A percentile compares a stretch with the other conserved stretches of the same genome.
These are phyloP conservation scores for Metschnikowia lachancei DNA, from an alignment of 805 yeast genomes.

Conservation along the genomic window DNA sequence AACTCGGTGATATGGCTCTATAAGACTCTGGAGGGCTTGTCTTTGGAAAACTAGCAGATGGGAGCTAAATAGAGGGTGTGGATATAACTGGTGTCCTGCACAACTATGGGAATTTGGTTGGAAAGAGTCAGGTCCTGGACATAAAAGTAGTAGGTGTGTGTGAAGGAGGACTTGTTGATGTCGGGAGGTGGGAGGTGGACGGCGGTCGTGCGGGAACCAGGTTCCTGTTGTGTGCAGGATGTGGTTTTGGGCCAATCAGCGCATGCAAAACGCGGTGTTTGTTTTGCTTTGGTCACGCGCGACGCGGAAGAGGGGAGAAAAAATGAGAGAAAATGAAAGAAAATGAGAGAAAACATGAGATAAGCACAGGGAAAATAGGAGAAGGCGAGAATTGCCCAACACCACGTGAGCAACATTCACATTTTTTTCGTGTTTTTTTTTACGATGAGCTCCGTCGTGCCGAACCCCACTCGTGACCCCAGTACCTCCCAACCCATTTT, in stretches of 20 bases:
- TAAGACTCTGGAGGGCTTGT: conserved; percentile 2
- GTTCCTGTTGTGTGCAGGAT: conserved; percentile 11
- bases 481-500: no score
- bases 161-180: conserved; percentile 21
- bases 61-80: conserved; percentile 19
- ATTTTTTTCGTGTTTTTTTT: no score
- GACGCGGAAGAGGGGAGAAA: background rate
- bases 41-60: background rate
- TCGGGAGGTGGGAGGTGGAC: conserved; percentile 16
- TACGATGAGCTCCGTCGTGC: no score
- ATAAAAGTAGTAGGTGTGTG: conserved; percentile 25
- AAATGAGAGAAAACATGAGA: background rate
- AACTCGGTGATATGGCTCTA: conserved; percentile 1
- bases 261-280: conserved; percentile 1
- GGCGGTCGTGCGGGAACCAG: conserved; percentile 18
- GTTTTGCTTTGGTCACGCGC: conserved; percentile 10
- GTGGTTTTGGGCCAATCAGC: conserved; percentile 8
- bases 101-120: conserved; percentile 16
- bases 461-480: no score
- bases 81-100: conserved; percentile 23
- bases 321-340: background rate
- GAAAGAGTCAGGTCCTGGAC: conserved; percentile 21
- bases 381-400: no score
- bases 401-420: no score
- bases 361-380: background rate